Evolutionary conservation across 1,139 yeast genomes (phyloP), one percentile per base, ranked within the genome.

Genomic region (Zhuliangozyma blackwelliae): DNA sequence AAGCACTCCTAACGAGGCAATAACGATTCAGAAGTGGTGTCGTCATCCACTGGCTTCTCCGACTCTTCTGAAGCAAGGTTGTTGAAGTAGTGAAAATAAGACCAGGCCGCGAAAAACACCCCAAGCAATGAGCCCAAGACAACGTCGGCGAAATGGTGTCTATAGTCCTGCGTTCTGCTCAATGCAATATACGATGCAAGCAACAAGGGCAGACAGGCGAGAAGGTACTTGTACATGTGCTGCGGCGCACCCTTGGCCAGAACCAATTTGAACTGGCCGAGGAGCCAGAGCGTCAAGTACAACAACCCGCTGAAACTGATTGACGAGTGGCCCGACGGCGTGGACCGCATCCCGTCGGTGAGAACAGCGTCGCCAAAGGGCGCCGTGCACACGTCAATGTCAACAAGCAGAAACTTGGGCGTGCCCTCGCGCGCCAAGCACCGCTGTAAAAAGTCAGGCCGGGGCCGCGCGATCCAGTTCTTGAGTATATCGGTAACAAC

Each of bases 241-340:
- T 43, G 45, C n/a, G 46, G 43, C 7, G 41, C 31, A 9, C 19
- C 9, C 8, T 21, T 29, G 3, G 25, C 11, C 21, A 38, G 37
- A 16, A 41, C 28, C 25, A 52, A 38, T 32, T 41, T 38, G 27
- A 73, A 63, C 51, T 82, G 86, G 7, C 82, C 83, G 32, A 68
- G 55, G 12, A 82, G 48, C 87, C 89, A 85, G 37, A 84, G 56
- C 1, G 81, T 58, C 28, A 79, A 58, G 54, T 70, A 84, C n/a
- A 75, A 72, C 40, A 84, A 64, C 1, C 87, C 82, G 1, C 85
- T 63, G 57, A 85, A 86, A 25, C 87, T 69, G 43, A 79, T 63
- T 9, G 88, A 77, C 1, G 90, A 73, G 53, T 86, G 95, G 9
- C 95, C 95, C 1, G 89, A 80, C 1, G 95, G 95, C 0, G 90